Conservation (phyloP, 257 asterid genomes). For the Solanum pinnatisectum region DNA sequence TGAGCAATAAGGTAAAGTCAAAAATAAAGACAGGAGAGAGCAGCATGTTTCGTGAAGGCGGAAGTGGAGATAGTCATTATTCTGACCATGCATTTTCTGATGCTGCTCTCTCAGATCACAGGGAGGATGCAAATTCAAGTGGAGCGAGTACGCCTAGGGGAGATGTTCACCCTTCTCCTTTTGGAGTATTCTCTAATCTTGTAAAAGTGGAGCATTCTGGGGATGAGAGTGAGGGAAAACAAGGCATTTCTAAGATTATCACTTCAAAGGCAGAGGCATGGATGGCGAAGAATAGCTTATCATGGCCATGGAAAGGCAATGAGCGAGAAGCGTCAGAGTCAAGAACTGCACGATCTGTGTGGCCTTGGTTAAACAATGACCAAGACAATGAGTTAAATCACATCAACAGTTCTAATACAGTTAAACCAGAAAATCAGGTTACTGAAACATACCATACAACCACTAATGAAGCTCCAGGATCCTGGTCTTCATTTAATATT, state of each 20-base stretch:
- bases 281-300: conserved; percentile 47
- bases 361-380: conserved; percentile 70
- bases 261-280: conserved; percentile 80
- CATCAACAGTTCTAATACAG: conserved; percentile 15
- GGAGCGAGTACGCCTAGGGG: conserved; percentile 85
- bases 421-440: conserved; percentile 42
- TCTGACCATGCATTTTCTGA: conserved; percentile 55
- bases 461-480: conserved; percentile 66
- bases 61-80: conserved; percentile 52
- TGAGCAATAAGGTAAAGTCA: conserved; percentile 78
- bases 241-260: conserved; percentile 58
- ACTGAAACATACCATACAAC: conserved; percentile 30
- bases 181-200: conserved; percentile 55
- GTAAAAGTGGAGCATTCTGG: conserved; percentile 32
- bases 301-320: conserved; percentile 87
- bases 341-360: conserved; percentile 45
- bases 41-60: conserved; percentile 49
- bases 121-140: conserved; percentile 87
- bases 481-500: conserved; percentile 68
- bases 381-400: conserved; percentile 46
- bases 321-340: conserved; percentile 57
- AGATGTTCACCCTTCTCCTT: conserved; percentile 54
- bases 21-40: conserved; percentile 60
- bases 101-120: conserved; percentile 31
- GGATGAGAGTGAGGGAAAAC: conserved; percentile 66